Percentiles rank a stretch among this genome's conserved stretches.
Conservation (phyloP, 1,139 yeast species). For the Tardiomyces digboiensis region DNA sequence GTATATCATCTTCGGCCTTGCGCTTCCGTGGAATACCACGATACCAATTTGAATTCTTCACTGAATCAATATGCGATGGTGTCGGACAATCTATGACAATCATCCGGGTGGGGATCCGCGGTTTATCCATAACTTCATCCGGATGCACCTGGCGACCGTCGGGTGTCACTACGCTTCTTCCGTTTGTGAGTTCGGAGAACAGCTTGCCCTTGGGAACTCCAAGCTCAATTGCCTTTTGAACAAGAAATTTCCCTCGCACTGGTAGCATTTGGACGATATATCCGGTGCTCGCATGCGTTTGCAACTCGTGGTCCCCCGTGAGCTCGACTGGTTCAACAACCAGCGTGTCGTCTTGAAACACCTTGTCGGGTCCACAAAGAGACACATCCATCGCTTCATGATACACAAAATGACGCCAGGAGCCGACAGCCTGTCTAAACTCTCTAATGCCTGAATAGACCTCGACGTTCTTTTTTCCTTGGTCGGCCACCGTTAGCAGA, state of each 20-base stretch:
- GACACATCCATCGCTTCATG: slow-evolving; percentile 55
- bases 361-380: slow-evolving; percentile 2
- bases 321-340: slow-evolving; percentile 41
- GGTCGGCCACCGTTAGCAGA: slow-evolving; percentile 75
- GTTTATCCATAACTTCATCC: slow-evolving; percentile 61
- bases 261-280: slow-evolving; percentile 61
- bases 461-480: slow-evolving; percentile 45
- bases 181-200: slow-evolving; percentile 53
- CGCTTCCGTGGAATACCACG: slow-evolving; percentile 7
- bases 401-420: slow-evolving; percentile 89
- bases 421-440: slow-evolving; percentile 46
- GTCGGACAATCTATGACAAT: slow-evolving; percentile 71
- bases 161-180: slow-evolving; percentile 46
- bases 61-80: slow-evolving; percentile 34
- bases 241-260: slow-evolving; percentile 69
- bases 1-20: slow-evolving; percentile 2
- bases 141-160: slow-evolving; percentile 55
- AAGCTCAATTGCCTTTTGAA: slow-evolving; percentile 51
- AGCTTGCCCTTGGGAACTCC: slow-evolving; percentile 62
- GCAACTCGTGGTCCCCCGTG: not conserved
- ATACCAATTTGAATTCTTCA: slow-evolving; percentile 10
- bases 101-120: slow-evolving; percentile 48
- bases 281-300: slow-evolving; percentile 28
- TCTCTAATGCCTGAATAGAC: slow-evolving; percentile 35
- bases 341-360: slow-evolving; percentile 43